phyloP scores from a whole-genome alignment of 2,329 filamentous ascomycete genomes.

The Lecanosticta acicola region DNA sequence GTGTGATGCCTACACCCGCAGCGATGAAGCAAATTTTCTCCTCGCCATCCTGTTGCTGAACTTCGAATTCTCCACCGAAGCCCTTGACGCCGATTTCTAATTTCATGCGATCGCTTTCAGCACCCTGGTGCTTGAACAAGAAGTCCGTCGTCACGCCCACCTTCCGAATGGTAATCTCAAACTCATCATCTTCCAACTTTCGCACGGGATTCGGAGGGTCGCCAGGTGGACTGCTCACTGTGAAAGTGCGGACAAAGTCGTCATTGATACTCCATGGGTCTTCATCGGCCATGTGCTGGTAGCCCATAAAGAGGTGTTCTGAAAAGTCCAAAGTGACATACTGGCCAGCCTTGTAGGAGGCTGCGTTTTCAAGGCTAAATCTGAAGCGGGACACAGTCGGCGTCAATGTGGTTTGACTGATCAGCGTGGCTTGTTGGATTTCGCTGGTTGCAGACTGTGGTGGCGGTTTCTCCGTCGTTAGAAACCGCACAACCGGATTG shows the following conservation, averaged over 20 bases:
- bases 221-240: constrained; percentile 59
- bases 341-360: constrained; percentile 62
- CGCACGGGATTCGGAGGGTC: constrained; percentile 23
- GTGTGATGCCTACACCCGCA: constrained; percentile 78
- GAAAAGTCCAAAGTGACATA: constrained; percentile 72
- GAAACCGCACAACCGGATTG: constrained; percentile 65
- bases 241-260: constrained; percentile 79
- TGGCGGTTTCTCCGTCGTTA: constrained; percentile 52
- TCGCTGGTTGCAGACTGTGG: constrained; percentile 10
- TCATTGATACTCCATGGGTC: constrained; percentile 78
- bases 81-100: constrained; percentile 65
- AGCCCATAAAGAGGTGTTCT: constrained; percentile 64
- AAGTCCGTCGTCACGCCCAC: constrained; percentile 64
- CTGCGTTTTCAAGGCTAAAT: constrained; percentile 44
- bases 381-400: constrained; percentile 63
- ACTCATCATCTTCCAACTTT: constrained; percentile 38
- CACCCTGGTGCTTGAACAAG: constrained; percentile 47
- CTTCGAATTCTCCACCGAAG: constrained; percentile 61
- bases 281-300: constrained; percentile 76
- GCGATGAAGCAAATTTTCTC: constrained; percentile 60
- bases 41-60: constrained; percentile 28
- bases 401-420: constrained; percentile 56
- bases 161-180: constrained; percentile 67
- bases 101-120: constrained; percentile 21
- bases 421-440: constrained; percentile 49